Base-by-base conservation (phyloP, 305 asterid species). In the Fraxinus angustifolia region DNA sequence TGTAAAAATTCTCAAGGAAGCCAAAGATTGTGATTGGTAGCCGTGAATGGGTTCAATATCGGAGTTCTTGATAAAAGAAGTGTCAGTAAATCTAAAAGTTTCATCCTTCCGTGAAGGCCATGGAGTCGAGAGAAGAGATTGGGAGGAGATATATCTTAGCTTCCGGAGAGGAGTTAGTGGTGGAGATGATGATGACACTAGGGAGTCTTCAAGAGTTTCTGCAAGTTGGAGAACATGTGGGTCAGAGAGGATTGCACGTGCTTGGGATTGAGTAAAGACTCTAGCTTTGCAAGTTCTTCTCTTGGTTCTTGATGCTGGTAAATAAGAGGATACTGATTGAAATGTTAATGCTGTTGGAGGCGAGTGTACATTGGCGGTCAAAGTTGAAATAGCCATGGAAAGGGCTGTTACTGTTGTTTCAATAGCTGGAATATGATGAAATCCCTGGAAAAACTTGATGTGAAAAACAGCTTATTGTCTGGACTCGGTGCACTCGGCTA, bases 31-130 rank as follows among this genome's bases (percentile, higher is more conserved):
- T 73, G 80, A 45, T 77, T n/a, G n/a, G n/a, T n/a, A n/a, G n/a
- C n/a, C n/a, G n/a, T n/a, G n/a, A n/a, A 88, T 82, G 12, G 99
- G 98, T 74, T 86, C 91, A 73, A 96, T 85, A 8, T 83, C 84
- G 2, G 97, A 91, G 76, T 90, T 91, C 83, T 86, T 94, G 68
- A 96, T 82, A 58, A 91, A 92, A 30, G 98, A 96, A 80, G 88
- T 88, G 89, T 94, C 97, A 0, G 97, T 96, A 83, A 91, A 94
- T 85, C 97, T 86, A 83, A 96, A 96, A 68, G 95, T 87, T 85
- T 94, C 99, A 83, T 96, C 98, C 87, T 91, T 94, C 10, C 92
- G 87, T 1, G 99, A 83, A 8, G 98, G 99, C 99, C 98, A 94
- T 0, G 91, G 85, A 71, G 95, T 94, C 16, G 97, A 90, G 48